Base-by-base conservation (phyloP, 176 grass and related monocot species). In the Phoenix roebelenii region DNA sequence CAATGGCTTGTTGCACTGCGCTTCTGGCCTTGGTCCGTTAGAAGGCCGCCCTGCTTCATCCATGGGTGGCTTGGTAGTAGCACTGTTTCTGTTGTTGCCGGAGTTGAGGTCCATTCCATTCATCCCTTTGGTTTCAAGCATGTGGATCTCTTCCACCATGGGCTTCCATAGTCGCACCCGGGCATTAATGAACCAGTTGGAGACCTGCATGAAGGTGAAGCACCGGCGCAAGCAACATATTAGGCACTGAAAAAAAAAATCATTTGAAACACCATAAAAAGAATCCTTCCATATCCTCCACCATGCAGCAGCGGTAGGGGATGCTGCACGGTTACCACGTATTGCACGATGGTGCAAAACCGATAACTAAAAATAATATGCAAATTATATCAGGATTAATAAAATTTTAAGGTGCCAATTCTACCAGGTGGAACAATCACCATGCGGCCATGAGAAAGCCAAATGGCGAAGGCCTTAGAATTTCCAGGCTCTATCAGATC, bases 141-240 rank as follows among this genome's bases (percentile, higher is more conserved):
- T 76, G 51, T 85, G 76, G 32, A 85, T 72, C 73, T 85, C 82
- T 55, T 85, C 82, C 5, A 85, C 76, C 82, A 85, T 80, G 16
- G 82, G 82, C 61, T 85, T 85, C 82, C 82, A 85, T 25, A 85
- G 76, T 50, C 82, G 70, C 14, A 85, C 82, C 5, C 82, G 63
- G 0, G 82, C 76, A 61, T 80, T 85, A 60, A 85, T 80, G 56
- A 85, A 85, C 82, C 82, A 85, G 69, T 85, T 85, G 24, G 82
- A 85, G 7, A 85, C 82, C 82, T 85, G 56, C 39, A 6, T 24
- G 28, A 22, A 58, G 16, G 18, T 30, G 7, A 68, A 55, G 54
- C 20, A 77, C 16, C 23, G 30, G 10, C 6, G 9, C 35, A 44
- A 44, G 35, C 35, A 44, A 44, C 9, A 44, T 44, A 44, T 44